A percentile compares a stretch with the other conserved stretches of the same genome.
Conservation (phyloP, 1,284 basidiomycete species). For the Malassezia sp. region DNA sequence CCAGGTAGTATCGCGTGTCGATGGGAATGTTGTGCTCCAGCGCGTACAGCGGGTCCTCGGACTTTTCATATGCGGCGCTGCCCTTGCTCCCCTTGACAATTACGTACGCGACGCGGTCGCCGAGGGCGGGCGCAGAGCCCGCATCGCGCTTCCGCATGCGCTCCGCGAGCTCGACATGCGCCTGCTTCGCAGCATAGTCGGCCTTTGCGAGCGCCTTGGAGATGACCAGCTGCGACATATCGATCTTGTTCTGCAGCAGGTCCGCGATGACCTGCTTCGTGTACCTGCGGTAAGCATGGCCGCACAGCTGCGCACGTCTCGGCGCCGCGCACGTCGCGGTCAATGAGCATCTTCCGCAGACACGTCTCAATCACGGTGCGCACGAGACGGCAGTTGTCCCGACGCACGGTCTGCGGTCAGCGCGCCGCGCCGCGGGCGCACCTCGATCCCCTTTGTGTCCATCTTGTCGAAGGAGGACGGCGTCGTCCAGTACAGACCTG, state of each 20-base stretch:
- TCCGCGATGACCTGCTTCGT: slow-evolving; percentile 44
- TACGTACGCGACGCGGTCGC: slow-evolving; percentile 45
- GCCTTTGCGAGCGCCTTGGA: slow-evolving; percentile 44
- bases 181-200: slow-evolving; percentile 45
- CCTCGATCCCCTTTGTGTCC: slow-evolving; percentile 47
- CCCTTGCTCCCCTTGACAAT: slow-evolving; percentile 46
- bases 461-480: slow-evolving; percentile 45
- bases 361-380: slow-evolving; percentile 46
- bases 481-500: slow-evolving; percentile 44
- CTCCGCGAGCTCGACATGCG: slow-evolving; percentile 44
- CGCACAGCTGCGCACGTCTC: too few relatives aligned
- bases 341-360: slow-evolving; percentile 46
- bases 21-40: slow-evolving; percentile 46
- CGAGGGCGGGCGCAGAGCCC: slow-evolving; percentile 42
- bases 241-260: slow-evolving; percentile 45
- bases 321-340: slow-evolving; percentile 45
- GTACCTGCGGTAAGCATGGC: too few relatives aligned
- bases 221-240: slow-evolving; percentile 46
- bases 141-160: slow-evolving; percentile 45
- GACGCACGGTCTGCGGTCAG: slow-evolving; percentile 45
- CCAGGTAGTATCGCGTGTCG: slow-evolving; percentile 46
- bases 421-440: too few relatives aligned
- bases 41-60: slow-evolving; percentile 45
- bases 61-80: slow-evolving; percentile 42
- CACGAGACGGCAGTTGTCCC: slow-evolving; percentile 46